Base-by-base conservation (phyloP, 148 eudicot species). In the Camellia japonica region DNA sequence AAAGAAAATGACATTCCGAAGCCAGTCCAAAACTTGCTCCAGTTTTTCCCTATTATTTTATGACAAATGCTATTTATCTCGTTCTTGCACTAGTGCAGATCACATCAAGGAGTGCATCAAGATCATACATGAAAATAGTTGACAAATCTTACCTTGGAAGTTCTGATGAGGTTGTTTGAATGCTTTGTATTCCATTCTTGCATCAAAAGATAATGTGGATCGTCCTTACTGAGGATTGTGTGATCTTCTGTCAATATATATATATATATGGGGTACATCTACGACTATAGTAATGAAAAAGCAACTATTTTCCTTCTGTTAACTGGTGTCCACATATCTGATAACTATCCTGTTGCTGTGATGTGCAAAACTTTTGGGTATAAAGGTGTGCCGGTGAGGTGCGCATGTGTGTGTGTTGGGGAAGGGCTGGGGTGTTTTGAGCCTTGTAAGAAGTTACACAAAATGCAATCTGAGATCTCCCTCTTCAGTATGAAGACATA, bases 71-170 rank as follows among this genome's bases (percentile, higher is more conserved):
- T 15, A 3, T 6, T 18, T 71, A 19, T 6, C 6, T 6, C 6
- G 13, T 38, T 41, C 51, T 67, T 86, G 59, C 78, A 59, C 75
- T 62, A 51, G 63, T 78, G 68, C 83, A 92, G 98, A 82, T 87
- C 12, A 85, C 94, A 10, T 85, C 91, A 58, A 89, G 93, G 82
- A 82, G 51, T 42, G 94, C 91, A 71, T 86, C 97, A 73, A 88
- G 83, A 83, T 85, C 89, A 44, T 94, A 94, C 81, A 87, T 94
- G 92, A 89, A 89, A 87, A 85, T 87, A 18, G 90, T 94, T 75
- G 98, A 92, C 75, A 84, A 88, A 76, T 94, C 97, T 70, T 90
- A 75, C 82, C 71, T 94, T 70, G 98, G 97, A 69, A 91, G 83
- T 80, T 89, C 89, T 42, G 98, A 94, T 20, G 94, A 91, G 97